A percentile compares a stretch with the other conserved stretches of the same genome.
phyloP scores from a whole-genome alignment of 257 asterid genomes.

The Cinchona pubescens region DNA sequence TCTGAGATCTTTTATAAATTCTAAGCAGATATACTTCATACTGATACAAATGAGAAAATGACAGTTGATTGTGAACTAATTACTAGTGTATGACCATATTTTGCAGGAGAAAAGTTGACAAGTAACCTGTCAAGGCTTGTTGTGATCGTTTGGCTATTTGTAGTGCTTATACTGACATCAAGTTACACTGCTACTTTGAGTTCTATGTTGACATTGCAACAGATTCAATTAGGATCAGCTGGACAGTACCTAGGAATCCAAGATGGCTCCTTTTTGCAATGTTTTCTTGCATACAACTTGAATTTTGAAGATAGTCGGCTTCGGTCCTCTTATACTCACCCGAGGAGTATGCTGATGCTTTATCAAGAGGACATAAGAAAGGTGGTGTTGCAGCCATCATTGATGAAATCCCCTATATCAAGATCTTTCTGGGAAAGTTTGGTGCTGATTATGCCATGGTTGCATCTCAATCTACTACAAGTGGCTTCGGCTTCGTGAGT shows the following conservation, averaged over 20 bases:
- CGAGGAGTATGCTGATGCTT: constrained; percentile 20
- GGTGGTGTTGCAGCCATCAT: constrained; percentile 43
- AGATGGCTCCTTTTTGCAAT: constrained; percentile 7
- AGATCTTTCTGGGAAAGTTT: constrained; percentile 19
- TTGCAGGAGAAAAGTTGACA: constrained; percentile 41
- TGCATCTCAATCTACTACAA: constrained; percentile 6
- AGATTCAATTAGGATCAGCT: constrained; percentile 26
- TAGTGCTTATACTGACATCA: constrained; percentile 43
- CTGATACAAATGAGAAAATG: not conserved
- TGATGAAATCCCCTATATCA: constrained; percentile 32
- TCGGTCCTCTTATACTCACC: constrained; percentile 1
- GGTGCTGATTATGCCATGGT: constrained; percentile 22
- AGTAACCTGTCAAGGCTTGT: constrained; percentile 43
- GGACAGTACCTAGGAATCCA: constrained; percentile 32
- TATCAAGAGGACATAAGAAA: constrained; percentile 33
- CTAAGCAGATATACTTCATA: too few relatives aligned
- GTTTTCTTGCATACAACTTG: constrained; percentile 20
- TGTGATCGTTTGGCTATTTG: constrained; percentile 43
- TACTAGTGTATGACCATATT: not conserved
- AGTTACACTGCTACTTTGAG: constrained; percentile 47
- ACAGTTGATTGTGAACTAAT: not conserved
- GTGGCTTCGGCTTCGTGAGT: constrained; percentile 29
- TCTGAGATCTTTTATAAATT: too few relatives aligned
- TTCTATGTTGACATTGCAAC: constrained; percentile 41
- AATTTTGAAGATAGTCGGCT: constrained; percentile 24